phyloP scores from a whole-genome alignment of 768 basidiomycete species.

The Sarcodon sp. region DNA sequence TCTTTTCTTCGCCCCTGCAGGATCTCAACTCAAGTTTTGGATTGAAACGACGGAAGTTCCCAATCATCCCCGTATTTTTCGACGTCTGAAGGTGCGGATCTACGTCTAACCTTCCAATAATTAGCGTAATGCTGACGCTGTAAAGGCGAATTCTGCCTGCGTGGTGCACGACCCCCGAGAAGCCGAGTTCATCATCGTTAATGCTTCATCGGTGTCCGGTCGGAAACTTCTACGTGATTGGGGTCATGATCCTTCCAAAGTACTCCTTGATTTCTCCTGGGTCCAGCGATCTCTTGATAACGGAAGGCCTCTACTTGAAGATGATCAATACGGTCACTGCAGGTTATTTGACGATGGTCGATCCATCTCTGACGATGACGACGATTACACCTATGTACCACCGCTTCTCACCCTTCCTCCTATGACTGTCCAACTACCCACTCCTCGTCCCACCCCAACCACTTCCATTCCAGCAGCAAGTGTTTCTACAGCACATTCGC shows the following conservation, averaged over 20 bases:
- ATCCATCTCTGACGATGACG: slow-evolving; percentile 6
- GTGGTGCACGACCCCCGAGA: slow-evolving; percentile 20
- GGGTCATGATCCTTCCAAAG: slow-evolving; percentile 32
- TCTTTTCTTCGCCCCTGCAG: no score
- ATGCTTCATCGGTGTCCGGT: slow-evolving; percentile 37
- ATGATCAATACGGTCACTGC: slow-evolving; percentile 35
- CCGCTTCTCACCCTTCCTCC: not conserved
- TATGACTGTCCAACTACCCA: slow-evolving; percentile 47
- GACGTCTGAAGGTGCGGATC: slow-evolving; percentile 5
- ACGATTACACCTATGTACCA: slow-evolving; percentile 6
- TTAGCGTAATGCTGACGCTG: slow-evolving; percentile 40
- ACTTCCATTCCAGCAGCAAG: slow-evolving; percentile 3
- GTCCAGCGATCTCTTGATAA: slow-evolving; percentile 28
- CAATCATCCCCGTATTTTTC: not conserved
- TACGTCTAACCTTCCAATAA: not conserved
- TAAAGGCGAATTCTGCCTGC: slow-evolving; percentile 26
- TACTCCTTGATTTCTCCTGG: slow-evolving; percentile 44
- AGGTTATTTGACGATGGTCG: slow-evolving; percentile 9
- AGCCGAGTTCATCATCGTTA: slow-evolving; percentile 48
- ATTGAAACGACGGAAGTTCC: not conserved
- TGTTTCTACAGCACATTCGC: no score
- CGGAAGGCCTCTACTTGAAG: slow-evolving; percentile 29
- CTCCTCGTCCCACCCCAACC: slow-evolving; percentile 40
- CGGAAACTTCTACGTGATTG: slow-evolving; percentile 45
- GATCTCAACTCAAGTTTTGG: not conserved